Evolutionary conservation across 345 rosid genomes (phyloP), one percentile per base, ranked within the genome.

Genomic region (Linum lewisii): DNA sequence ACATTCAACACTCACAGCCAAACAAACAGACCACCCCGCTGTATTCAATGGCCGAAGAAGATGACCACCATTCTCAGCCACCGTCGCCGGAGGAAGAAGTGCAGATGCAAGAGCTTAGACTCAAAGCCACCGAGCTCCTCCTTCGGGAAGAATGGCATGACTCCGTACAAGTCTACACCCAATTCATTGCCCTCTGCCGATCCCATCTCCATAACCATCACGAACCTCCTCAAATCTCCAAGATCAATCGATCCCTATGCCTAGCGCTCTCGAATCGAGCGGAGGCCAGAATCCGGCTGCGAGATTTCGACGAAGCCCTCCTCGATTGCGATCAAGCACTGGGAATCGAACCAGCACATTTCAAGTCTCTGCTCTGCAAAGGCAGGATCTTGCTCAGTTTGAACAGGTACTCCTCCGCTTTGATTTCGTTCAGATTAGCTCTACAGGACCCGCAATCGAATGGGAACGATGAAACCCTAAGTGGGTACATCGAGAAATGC

Each of bases 121-220:
- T 81, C 7, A 85, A 77, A 71, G 98, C 95, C 44, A 75, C 81
- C 0, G 96, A 88, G 81, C 86, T 80, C 51, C 79, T 87, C 62
- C 82, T 87, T 32, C 67, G 87, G 15, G 94, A 87, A 80, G 85
- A 91, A 72, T 91, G 96, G 96, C 59, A 62, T 7, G 88, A 81
- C 10, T 84, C 95, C 44, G 72, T 83, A 18, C 68, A 62, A n/a
- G 57, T 73, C 69, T 91, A 84, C 76, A 72, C 91, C 26, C 77
- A 71, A 60, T 69, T 84, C 77, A 80, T 91, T 75, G 50, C 66
- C 64, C 82, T 87, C 29, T 84, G 86, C 71, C 77, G 71, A 22
- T 61, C 21, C 51, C 79, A 76, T 60, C 76, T 75, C 69, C 75
- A 34, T 70, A 20, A 62, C 32, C 16, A 36, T 60, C 24, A 15